phyloP scores from a whole-genome alignment of 2,329 filamentous ascomycete species.

The Balansia obtecta region DNA sequence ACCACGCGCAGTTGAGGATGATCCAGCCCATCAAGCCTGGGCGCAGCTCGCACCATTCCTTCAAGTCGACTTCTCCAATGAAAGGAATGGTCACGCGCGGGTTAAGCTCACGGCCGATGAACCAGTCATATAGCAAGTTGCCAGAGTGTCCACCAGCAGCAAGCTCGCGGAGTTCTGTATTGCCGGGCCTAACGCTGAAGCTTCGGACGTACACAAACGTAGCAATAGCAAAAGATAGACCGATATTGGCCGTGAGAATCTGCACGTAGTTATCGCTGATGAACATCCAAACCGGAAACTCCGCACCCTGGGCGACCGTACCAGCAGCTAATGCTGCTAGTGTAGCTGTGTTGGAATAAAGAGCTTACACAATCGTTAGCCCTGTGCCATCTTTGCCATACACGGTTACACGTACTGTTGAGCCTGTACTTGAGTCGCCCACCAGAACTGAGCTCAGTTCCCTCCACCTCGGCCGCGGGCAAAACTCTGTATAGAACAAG shows the following conservation, averaged over 20 bases:
- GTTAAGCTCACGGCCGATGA: conserved; percentile 91
- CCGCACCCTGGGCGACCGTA: conserved; percentile 62
- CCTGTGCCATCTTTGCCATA: background rate
- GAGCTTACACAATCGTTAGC: conserved; percentile 37
- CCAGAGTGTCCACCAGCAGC: conserved; percentile 72
- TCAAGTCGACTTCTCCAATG: conserved; percentile 80
- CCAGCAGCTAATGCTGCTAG: conserved; percentile 61
- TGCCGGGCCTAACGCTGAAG: conserved; percentile 68
- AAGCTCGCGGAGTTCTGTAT: conserved; percentile 61
- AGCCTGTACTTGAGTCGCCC: conserved; percentile 73
- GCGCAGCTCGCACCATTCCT: conserved; percentile 80
- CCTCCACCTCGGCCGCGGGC: conserved; percentile 60
- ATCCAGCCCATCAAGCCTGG: conserved; percentile 86
- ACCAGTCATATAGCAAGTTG: conserved; percentile 89
- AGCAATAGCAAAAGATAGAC: conserved; percentile 62
- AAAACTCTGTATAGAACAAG: conserved; percentile 63
- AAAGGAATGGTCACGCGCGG: conserved; percentile 69
- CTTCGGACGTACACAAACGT: conserved; percentile 71
- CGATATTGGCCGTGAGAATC: conserved; percentile 68
- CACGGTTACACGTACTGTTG: conserved; percentile 42
- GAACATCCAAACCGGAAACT: conserved; percentile 84
- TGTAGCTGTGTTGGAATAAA: conserved; percentile 62
- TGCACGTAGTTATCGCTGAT: conserved; percentile 85
- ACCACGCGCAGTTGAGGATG: conserved; percentile 70
- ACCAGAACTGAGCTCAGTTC: conserved; percentile 56